phyloP scores from a whole-genome alignment of 352 stramenopile species.

The Pythium dissotocum region DNA sequence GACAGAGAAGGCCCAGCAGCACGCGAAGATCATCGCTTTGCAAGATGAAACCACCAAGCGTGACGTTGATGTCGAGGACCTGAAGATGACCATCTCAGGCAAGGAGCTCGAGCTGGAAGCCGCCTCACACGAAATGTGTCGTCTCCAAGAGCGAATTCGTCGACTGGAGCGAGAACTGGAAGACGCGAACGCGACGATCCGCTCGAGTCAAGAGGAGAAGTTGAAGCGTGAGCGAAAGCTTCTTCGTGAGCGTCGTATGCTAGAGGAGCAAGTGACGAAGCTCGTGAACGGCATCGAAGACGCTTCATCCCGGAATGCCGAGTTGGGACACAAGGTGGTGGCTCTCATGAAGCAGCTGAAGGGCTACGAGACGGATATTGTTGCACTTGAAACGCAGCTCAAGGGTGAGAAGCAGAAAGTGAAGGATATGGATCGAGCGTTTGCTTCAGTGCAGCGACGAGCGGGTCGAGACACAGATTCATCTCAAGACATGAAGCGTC shows the following conservation, averaged over 20 bases:
- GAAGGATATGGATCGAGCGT: slow-evolving; percentile 32
- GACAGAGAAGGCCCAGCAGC: slow-evolving; percentile 37
- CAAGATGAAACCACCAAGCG: slow-evolving; percentile 4
- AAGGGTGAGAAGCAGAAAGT: slow-evolving; percentile 65
- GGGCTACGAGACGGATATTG: slow-evolving; percentile 55
- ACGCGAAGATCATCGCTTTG: slow-evolving; percentile 17
- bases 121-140: slow-evolving; percentile 19
- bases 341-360: slow-evolving; percentile 56
- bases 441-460: slow-evolving; percentile 21
- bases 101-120: slow-evolving; percentile 46
- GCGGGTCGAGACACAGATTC: slow-evolving; percentile 22
- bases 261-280: slow-evolving; percentile 53
- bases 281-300: slow-evolving; percentile 59
- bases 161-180: slow-evolving; percentile 31
- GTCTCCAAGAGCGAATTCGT: slow-evolving; percentile 38
- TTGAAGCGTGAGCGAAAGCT: slow-evolving; percentile 53
- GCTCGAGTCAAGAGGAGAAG: slow-evolving; percentile 40
- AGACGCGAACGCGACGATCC: slow-evolving; percentile 30
- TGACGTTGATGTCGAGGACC: slow-evolving; percentile 35
- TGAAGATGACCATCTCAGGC: slow-evolving; percentile 44
- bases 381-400: slow-evolving; percentile 61
- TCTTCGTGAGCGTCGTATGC: slow-evolving; percentile 52
- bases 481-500: slow-evolving; percentile 40
- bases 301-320: slow-evolving; percentile 48
- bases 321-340: slow-evolving; percentile 66